A percentile compares a stretch with the other conserved stretches of the same genome.
Conservation (phyloP, 352 stramenopile species). For the Pythium graminicola region DNA sequence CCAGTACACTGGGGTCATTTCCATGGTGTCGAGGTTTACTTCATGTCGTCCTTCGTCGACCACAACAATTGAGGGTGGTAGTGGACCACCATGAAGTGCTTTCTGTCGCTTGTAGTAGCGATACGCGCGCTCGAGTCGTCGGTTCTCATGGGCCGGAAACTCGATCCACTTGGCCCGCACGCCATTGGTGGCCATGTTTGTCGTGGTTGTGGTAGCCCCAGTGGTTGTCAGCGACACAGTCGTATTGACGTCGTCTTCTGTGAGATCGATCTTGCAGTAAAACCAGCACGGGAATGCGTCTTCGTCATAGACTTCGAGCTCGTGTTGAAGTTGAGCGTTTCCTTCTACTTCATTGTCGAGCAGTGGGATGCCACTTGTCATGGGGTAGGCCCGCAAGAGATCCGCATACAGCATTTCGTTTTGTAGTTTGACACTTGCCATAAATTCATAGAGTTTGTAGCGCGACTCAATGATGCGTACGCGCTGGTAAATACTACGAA, state of each 20-base stretch:
- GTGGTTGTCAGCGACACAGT: background rate
- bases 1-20: constrained; percentile 81
- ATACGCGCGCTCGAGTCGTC: constrained; percentile 59
- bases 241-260: background rate
- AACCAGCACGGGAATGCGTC: constrained; percentile 78
- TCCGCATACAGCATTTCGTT: constrained; percentile 80
- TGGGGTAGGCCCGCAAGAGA: constrained; percentile 46
- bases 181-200: background rate
- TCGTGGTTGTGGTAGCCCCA: background rate
- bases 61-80: constrained; percentile 51
- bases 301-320: constrained; percentile 46
- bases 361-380: constrained; percentile 43
- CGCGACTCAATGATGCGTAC: constrained; percentile 63
- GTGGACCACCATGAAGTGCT: constrained; percentile 26
- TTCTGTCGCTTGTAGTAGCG: constrained; percentile 62
- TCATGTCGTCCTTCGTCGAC: constrained; percentile 81
- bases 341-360: constrained; percentile 30
- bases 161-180: constrained; percentile 56
- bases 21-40: constrained; percentile 69
- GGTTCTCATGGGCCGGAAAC: constrained; percentile 65
- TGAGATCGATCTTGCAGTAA: constrained; percentile 52
- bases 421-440: constrained; percentile 75
- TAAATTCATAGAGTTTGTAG: constrained; percentile 81
- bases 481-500: constrained; percentile 64
- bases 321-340: constrained; percentile 33